phyloP scores from a whole-genome alignment of 2,329 filamentous ascomycete genomes.

The Colletotrichum agaves region DNA sequence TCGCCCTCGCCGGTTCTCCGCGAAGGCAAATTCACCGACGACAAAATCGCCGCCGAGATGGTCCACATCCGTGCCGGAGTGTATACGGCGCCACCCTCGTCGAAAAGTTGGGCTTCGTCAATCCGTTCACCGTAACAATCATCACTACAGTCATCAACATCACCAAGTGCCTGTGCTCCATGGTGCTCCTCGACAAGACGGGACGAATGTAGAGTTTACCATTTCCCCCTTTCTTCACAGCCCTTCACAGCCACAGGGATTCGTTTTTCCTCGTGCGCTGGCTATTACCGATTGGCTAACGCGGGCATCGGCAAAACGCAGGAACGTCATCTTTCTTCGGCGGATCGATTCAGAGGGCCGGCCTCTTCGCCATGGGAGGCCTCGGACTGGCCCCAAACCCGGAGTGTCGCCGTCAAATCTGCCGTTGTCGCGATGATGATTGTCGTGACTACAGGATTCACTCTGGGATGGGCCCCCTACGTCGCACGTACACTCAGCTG shows the following conservation, averaged over 20 bases:
- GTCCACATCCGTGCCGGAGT: constrained; percentile 33
- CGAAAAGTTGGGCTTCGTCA: constrained; percentile 43
- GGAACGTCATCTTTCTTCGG: constrained; percentile 21
- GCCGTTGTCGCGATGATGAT: constrained; percentile 48
- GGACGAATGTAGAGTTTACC: constrained; percentile 30
- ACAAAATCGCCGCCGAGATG: constrained; percentile 42
- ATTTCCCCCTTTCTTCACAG: no score
- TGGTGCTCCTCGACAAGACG: constrained; percentile 39
- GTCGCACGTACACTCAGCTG: constrained; percentile 49
- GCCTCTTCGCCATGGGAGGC: constrained; percentile 4
- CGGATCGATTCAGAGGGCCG: constrained; percentile 13
- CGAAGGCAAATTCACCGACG: constrained; percentile 40
- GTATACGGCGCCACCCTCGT: constrained; percentile 47
- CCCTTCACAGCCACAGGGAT: not conserved
- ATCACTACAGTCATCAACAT: constrained; percentile 39
- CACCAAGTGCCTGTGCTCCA: constrained; percentile 33
- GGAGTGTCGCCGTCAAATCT: constrained; percentile 37
- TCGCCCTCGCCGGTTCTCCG: constrained; percentile 41
- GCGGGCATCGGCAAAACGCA: not conserved
- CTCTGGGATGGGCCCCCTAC: constrained; percentile 48
- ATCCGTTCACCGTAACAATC: constrained; percentile 42
- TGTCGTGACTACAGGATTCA: constrained; percentile 46
- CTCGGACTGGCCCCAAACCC: constrained; percentile 28
- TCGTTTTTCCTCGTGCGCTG: not conserved
- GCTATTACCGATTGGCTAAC: constrained; percentile 16